A percentile compares a stretch with the other conserved stretches of the same genome.
phyloP scores from a whole-genome alignment of 2,329 filamentous ascomycete species.

The Achaetomium macrosporum region DNA sequence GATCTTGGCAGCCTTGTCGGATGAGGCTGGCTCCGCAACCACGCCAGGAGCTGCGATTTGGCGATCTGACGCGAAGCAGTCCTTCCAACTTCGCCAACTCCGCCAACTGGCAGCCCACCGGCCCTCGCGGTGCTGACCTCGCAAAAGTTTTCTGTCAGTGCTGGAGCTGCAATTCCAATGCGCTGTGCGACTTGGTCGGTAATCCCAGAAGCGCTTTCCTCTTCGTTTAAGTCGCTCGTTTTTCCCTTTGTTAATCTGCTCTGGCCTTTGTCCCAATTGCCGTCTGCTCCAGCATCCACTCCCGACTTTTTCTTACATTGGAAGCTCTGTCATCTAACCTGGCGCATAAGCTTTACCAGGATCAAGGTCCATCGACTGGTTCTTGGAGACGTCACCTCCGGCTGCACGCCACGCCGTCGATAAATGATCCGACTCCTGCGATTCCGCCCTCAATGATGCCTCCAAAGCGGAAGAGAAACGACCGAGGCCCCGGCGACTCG shows the following conservation, averaged over 20 bases:
- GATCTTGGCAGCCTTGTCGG: background rate
- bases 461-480: slow-evolving; percentile 55
- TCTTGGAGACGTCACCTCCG: slow-evolving; percentile 6
- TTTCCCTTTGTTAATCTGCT: background rate
- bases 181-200: too few relatives aligned
- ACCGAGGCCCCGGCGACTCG: slow-evolving; percentile 42
- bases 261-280: too few relatives aligned
- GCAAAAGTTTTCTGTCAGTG: background rate
- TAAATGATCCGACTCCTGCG: slow-evolving; percentile 20
- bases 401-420: slow-evolving; percentile 17
- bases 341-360: background rate
- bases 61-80: slow-evolving; percentile 19
- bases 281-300: too few relatives aligned
- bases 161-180: background rate
- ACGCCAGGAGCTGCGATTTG: slow-evolving; percentile 17
- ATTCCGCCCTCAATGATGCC: slow-evolving; percentile 39
- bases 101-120: slow-evolving; percentile 9
- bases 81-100: background rate
- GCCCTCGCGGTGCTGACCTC: background rate
- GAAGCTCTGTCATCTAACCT: background rate
- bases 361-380: background rate
- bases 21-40: slow-evolving; percentile 1
- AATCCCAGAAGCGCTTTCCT: background rate
- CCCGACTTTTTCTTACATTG: too few relatives aligned
- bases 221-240: background rate